These are phyloP conservation scores for Cryptosporidium ubiquitum DNA, from an alignment of 169 alveolate species.

Conservation along the genomic window DNA sequence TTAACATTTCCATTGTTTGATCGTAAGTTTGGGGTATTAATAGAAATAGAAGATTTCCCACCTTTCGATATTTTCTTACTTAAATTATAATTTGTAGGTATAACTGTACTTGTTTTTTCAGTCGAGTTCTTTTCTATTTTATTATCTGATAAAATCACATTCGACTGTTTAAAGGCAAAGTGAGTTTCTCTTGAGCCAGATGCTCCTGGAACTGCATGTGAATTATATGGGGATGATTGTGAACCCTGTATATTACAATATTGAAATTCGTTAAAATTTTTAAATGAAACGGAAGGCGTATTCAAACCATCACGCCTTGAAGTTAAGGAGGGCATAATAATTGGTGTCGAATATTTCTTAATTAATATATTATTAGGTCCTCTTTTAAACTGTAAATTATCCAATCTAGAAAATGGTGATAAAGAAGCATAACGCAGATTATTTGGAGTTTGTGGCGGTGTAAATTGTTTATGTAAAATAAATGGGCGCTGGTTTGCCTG, in stretches of 20 bases:
- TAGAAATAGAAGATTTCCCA: neutral
- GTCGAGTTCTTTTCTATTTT: neutral
- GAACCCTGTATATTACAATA: neutral
- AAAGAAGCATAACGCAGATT: conserved; percentile 59
- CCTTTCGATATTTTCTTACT: neutral
- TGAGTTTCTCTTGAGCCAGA: neutral
- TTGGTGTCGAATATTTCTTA: conserved; percentile 1
- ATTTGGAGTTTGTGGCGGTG: conserved; percentile 73
- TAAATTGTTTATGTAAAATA: conserved; percentile 36
- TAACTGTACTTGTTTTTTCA: neutral
- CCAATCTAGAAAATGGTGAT: conserved; percentile 54
- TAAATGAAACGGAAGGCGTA: conserved; percentile 36
- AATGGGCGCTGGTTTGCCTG: conserved; percentile 46
- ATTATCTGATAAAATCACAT: neutral
- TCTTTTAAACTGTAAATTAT: conserved; percentile 7
- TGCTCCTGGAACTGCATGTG: conserved; percentile 1
- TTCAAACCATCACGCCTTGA: conserved; percentile 20
- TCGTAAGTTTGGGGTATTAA: neutral
- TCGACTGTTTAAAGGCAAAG: neutral
- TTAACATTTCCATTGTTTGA: neutral
- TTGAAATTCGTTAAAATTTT: neutral
- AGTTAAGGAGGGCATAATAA: conserved; percentile 20
- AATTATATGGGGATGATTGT: conserved; percentile 32
- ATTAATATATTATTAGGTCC: conserved; percentile 4
- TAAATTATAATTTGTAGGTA: neutral